Base-by-base conservation (phyloP, 2,329 filamentous ascomycete genomes). In the Mariannaea sp. region DNA sequence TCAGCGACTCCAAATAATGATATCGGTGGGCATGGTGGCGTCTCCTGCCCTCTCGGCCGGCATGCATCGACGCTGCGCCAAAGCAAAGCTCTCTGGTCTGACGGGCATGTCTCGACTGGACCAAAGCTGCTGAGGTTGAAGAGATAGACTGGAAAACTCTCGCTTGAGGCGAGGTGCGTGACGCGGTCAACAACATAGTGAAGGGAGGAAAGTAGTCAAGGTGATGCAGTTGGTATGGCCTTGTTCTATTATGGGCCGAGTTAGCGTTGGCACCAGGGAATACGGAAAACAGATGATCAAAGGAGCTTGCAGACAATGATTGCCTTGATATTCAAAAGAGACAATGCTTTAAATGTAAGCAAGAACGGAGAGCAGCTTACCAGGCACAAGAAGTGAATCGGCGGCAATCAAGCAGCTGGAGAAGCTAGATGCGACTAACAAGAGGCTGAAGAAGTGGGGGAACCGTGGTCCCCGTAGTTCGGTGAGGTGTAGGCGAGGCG, bases 1-100 rank as follows among this genome's bases (percentile, higher is more conserved):
- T 73, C 16, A 81, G 53, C 3, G 73, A 68, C 48, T 81, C 76
- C 53, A 73, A 67, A 59, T 77, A 77, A 53, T 75, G 79, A 59
- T 79, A 74, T 38, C 75, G 77, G 9, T 76, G 32, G 4, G 64
- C 55, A 47, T 75, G 73, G 55, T 76, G 71, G 10, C 76, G 79
- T 36, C 74, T 77, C 44, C 75, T 75, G 24, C 75, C 56, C 45
- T 81, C 75, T 32, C 74, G 71, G 56, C 79, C 74, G 22, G 74
- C 59, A 38, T 73, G 73, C 24, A 71, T 73, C 7, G 75, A 72
- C 76, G 79, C 82, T 14, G 74, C 59, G 45, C 73, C 76, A 53
- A 83, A 76, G 54, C 79, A 77, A 55, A 82, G 80, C 29, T 64
- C 65, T 29, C 82, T 77, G 60, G 36, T 54, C 48, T 68, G 67